phyloP scores from a whole-genome alignment of 495 filamentous ascomycete genomes.

The Daldinia concentrica region DNA sequence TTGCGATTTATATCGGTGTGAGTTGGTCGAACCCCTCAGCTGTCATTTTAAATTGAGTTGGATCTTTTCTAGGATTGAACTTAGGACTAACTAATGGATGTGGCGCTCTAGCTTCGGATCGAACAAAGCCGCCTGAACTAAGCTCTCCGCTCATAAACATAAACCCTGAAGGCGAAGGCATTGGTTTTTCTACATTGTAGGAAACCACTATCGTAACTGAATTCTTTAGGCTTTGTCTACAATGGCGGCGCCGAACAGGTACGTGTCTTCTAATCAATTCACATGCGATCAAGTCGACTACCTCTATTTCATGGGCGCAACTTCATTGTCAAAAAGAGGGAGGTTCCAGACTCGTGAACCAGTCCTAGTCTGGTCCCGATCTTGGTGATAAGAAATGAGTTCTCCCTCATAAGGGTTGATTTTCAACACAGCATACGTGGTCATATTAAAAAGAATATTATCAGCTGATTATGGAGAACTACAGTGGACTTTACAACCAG shows the following conservation, averaged over 20 bases:
- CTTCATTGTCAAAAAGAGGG: background rate
- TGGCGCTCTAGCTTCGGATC: slow-evolving; percentile 28
- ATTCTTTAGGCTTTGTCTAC: slow-evolving; percentile 11
- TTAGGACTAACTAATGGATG: slow-evolving; percentile 38
- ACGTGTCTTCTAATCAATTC: slow-evolving; percentile 23
- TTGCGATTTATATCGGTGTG: slow-evolving; percentile 19
- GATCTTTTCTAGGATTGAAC: slow-evolving; percentile 19
- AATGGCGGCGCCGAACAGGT: slow-evolving; percentile 47
- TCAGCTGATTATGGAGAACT: slow-evolving; percentile 28
- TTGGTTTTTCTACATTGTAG: slow-evolving; percentile 12
- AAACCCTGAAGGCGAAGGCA: slow-evolving; percentile 21
- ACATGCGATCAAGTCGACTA: slow-evolving; percentile 7
- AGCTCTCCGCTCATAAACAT: slow-evolving; percentile 14
- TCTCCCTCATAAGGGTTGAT: background rate
- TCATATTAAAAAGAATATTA: background rate
- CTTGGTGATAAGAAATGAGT: background rate
- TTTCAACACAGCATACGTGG: background rate
- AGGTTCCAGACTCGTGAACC: background rate
- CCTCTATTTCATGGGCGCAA: background rate
- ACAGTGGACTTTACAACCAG: slow-evolving; percentile 67
- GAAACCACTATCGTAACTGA: slow-evolving; percentile 10
- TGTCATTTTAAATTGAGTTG: slow-evolving; percentile 3
- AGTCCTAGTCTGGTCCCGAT: background rate
- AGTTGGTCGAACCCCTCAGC: slow-evolving; percentile 18
- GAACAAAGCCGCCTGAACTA: slow-evolving; percentile 27